A percentile compares a stretch with the other conserved stretches of the same genome.
Conservation (phyloP, 495 filamentous ascomycete genomes). For the Tuber indicum region DNA sequence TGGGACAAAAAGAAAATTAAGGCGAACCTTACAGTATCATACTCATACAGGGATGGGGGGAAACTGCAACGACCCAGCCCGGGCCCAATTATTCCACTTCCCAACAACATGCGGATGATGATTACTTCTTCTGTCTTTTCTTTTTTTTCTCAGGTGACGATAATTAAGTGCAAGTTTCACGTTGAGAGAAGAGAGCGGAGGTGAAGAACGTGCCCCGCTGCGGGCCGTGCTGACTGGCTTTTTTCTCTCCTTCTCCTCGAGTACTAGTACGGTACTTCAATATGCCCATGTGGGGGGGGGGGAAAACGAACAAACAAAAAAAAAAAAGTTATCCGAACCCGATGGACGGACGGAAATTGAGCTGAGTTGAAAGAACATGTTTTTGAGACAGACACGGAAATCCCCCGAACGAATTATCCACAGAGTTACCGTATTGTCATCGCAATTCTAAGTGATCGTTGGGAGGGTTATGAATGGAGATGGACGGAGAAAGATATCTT, state of each 20-base stretch:
- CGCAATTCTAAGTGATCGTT: not conserved
- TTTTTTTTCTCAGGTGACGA: not conserved
- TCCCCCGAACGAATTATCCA: not conserved
- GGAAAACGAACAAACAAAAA: not conserved
- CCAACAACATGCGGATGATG: not conserved
- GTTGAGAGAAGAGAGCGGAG: not conserved
- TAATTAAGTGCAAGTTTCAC: not conserved
- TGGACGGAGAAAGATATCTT: not conserved
- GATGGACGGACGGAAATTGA: not conserved
- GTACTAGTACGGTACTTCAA: not conserved
- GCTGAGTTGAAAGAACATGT: not conserved
- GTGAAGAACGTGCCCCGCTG: not conserved
- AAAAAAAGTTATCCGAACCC: not conserved
- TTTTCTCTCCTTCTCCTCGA: not conserved
- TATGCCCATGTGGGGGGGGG: not conserved
- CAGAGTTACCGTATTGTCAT: not conserved
- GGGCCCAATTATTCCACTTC: not conserved
- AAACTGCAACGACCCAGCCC: not conserved
- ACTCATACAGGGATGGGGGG: not conserved
- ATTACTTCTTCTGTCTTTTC: not conserved
- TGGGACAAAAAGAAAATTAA: not conserved
- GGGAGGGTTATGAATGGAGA: not conserved
- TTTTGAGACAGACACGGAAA: not conserved
- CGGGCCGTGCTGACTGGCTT: not conserved
- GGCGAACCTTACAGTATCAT: not conserved